Evolutionary conservation across 2,329 filamentous ascomycete species (phyloP).

Genomic region (Colletotrichum australisinense): DNA sequence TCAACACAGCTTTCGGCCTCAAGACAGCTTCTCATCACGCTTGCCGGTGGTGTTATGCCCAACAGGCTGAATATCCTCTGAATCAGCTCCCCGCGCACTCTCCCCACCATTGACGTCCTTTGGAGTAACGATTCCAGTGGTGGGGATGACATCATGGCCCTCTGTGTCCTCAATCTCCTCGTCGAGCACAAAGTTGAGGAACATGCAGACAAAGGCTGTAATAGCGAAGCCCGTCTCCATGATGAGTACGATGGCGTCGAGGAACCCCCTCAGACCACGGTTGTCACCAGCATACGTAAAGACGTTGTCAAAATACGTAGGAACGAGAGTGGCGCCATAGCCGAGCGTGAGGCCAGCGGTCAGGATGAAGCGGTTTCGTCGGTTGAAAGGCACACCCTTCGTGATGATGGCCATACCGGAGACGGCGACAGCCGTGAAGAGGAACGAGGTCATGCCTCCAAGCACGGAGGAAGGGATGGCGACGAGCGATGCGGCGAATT

Average conservation of each 20-base stretch:
- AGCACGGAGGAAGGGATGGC: constrained; percentile 77
- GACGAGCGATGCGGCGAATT: constrained; percentile 83
- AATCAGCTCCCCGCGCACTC: constrained; percentile 32
- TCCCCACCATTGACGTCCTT: constrained; percentile 28
- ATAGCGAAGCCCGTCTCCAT: constrained; percentile 83
- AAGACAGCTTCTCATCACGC: constrained; percentile 32
- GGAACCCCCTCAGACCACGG: constrained; percentile 75
- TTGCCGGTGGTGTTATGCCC: constrained; percentile 16
- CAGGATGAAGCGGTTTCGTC: constrained; percentile 84
- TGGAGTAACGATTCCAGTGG: neutral
- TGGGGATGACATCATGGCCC: constrained; percentile 14
- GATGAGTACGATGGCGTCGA: constrained; percentile 78
- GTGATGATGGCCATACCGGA: constrained; percentile 82
- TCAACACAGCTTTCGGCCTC: neutral
- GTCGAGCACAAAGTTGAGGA: constrained; percentile 78
- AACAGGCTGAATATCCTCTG: constrained; percentile 33
- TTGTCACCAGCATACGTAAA: constrained; percentile 80
- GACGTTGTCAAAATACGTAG: constrained; percentile 75
- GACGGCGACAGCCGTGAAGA: constrained; percentile 81
- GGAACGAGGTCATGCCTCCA: constrained; percentile 81
- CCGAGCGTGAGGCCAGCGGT: constrained; percentile 80
- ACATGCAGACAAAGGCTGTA: constrained; percentile 77
- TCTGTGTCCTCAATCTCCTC: constrained; percentile 78
- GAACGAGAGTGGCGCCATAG: constrained; percentile 75
- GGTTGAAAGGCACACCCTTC: constrained; percentile 76